phyloP scores from a whole-genome alignment of 208 protist species.

The Wallacemonas sp. region DNA sequence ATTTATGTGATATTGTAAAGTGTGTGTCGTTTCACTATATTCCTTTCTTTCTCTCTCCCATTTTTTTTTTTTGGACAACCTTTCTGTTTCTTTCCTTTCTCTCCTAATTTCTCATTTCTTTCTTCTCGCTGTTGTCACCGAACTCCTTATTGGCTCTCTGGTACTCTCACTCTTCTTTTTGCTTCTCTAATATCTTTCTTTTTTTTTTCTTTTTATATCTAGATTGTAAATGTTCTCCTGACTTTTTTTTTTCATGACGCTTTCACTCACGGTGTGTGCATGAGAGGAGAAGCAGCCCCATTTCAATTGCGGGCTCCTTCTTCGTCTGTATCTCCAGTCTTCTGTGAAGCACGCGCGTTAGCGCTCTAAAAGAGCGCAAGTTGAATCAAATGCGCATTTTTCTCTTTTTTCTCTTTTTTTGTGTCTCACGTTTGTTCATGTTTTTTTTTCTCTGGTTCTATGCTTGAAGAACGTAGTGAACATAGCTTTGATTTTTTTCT shows the following conservation, averaged over 20 bases:
- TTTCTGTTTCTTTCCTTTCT: not conserved
- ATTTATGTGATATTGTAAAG: too few species aligned
- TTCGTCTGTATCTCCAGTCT: too few species aligned
- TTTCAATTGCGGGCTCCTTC: too few species aligned
- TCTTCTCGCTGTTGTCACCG: not conserved
- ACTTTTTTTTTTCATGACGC: not conserved
- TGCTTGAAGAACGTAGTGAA: not conserved
- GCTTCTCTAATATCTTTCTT: not conserved
- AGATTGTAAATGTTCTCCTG: not conserved
- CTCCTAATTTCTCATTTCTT: not conserved
- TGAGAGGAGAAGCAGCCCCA: too few species aligned
- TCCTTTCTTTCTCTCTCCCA: not conserved
- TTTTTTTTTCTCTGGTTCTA: too few species aligned
- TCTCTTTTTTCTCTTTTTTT: not conserved
- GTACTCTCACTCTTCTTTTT: not conserved
- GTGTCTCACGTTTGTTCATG: not conserved
- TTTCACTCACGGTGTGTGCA: too few species aligned
- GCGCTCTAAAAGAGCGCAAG: too few species aligned
- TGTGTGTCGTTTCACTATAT: too few species aligned
- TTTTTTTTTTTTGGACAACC: not conserved
- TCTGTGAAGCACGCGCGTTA: too few species aligned
- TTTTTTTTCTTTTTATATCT: not conserved
- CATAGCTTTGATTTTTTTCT: slow-evolving; percentile 6
- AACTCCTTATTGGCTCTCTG: not conserved
- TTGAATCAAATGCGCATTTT: too few species aligned